A percentile compares a stretch with the other conserved stretches of the same genome.
phyloP scores from a whole-genome alignment of 441 rosid species.

The Euphorbia schlechtendalii region DNA sequence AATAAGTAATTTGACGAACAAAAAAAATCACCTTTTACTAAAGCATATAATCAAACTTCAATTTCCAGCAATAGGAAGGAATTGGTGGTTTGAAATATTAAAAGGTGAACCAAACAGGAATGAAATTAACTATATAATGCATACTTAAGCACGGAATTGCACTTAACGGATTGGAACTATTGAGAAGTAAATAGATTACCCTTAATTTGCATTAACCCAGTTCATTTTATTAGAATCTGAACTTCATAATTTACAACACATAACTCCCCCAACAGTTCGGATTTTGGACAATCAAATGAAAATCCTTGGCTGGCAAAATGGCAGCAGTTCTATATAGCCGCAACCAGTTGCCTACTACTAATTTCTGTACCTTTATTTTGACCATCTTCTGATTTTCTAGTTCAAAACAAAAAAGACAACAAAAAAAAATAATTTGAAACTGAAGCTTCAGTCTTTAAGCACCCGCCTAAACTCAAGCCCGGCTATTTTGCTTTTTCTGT shows the following conservation, averaged over 20 bases:
- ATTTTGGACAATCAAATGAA: not conserved
- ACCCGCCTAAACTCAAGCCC: not conserved
- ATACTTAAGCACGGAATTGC: not conserved
- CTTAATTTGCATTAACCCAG: not conserved
- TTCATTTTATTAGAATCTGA: not conserved
- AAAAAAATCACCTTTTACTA: too few species aligned
- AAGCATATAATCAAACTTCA: too few species aligned
- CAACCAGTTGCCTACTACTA: not conserved
- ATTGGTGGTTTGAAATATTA: not conserved
- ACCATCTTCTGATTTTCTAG: not conserved
- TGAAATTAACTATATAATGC: not conserved
- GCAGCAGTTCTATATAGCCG: not conserved
- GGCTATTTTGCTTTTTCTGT: not conserved
- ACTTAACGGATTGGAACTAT: not conserved
- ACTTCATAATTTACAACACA: not conserved
- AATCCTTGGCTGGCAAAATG: not conserved
- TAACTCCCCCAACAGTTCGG: not conserved
- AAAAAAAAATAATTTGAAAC: not conserved
- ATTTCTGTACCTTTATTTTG: not conserved
- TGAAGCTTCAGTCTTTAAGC: not conserved
- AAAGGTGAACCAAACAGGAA: not conserved
- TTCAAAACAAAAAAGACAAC: not conserved
- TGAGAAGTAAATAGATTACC: not conserved
- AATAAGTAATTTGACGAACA: too few species aligned
- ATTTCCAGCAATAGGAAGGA: not conserved